phyloP scores from a whole-genome alignment of 2,329 filamentous ascomycete species.

The Phyllosticta citribraziliensis region DNA sequence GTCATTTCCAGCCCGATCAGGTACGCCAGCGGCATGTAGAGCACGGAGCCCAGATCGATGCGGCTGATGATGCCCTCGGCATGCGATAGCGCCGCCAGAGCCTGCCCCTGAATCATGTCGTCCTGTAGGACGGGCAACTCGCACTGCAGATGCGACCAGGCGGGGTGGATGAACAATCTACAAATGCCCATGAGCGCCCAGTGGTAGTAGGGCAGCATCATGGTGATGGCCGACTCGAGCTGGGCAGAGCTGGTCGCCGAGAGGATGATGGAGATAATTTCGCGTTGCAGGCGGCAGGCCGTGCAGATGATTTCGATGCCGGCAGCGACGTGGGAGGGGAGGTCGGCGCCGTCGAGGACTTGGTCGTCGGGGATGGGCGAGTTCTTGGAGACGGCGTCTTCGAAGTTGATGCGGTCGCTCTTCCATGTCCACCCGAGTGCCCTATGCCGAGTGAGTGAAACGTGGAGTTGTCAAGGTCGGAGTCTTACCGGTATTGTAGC shows the following conservation, averaged over 20 bases:
- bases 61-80: conserved; percentile 5
- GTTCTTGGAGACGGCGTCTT: not conserved
- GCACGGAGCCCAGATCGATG: conserved; percentile 3
- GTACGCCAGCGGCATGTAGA: conserved; percentile 6
- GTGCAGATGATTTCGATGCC: conserved; percentile 8
- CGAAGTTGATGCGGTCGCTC: not conserved
- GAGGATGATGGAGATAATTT: conserved; percentile 7
- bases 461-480: no score
- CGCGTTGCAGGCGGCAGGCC: conserved; percentile 4
- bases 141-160: conserved; percentile 5
- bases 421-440: conserved; percentile 1
- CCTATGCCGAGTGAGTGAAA: not conserved
- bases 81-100: conserved; percentile 4
- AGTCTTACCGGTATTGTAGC: not conserved
- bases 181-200: conserved; percentile 7
- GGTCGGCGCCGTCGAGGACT: not conserved
- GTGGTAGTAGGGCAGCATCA: conserved; percentile 7
- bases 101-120: conserved; percentile 8
- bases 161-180: conserved; percentile 5
- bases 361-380: not conserved
- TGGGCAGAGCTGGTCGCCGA: not conserved
- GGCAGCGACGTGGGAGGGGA: not conserved
- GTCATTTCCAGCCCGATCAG: conserved; percentile 8
- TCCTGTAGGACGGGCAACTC: conserved; percentile 5
- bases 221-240: not conserved